phyloP scores from a whole-genome alignment of 176 grass and related monocot species.

The Bolboschoenus planiculmis region DNA sequence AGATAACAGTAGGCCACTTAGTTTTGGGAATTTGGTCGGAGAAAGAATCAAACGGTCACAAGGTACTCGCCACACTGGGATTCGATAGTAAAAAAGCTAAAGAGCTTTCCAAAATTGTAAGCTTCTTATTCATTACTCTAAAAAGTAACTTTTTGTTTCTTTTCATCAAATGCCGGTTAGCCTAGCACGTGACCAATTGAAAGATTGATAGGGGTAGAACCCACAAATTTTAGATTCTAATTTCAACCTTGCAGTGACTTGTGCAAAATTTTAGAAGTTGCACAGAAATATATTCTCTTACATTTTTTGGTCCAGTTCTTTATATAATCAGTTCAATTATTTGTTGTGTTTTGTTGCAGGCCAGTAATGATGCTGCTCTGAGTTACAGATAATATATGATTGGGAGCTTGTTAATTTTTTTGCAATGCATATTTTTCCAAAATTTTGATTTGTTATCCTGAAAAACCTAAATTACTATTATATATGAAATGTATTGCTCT shows the following conservation, averaged over 20 bases:
- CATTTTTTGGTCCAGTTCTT: not conserved
- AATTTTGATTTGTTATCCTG: not conserved
- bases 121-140: not conserved
- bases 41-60: slow-evolving; percentile 72
- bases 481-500: not conserved
- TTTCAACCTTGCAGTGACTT: not conserved
- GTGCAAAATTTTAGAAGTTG: not conserved
- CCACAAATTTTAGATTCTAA: not conserved
- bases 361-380: slow-evolving; percentile 34
- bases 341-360: slow-evolving; percentile 33
- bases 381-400: slow-evolving; percentile 52
- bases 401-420: not conserved
- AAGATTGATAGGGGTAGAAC: not conserved
- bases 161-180: not conserved
- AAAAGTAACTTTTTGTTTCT: not conserved
- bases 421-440: not conserved
- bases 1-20: slow-evolving; percentile 71
- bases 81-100: slow-evolving; percentile 74
- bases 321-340: slow-evolving; percentile 17
- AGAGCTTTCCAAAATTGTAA: slow-evolving; percentile 58
- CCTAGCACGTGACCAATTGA: not conserved
- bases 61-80: slow-evolving; percentile 62
- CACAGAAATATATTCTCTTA: not conserved
- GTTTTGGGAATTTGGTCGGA: slow-evolving; percentile 83
- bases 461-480: not conserved